Base-by-base conservation (phyloP, 2,329 filamentous ascomycete species). In the Pseudogymnoascus sp. region DNA sequence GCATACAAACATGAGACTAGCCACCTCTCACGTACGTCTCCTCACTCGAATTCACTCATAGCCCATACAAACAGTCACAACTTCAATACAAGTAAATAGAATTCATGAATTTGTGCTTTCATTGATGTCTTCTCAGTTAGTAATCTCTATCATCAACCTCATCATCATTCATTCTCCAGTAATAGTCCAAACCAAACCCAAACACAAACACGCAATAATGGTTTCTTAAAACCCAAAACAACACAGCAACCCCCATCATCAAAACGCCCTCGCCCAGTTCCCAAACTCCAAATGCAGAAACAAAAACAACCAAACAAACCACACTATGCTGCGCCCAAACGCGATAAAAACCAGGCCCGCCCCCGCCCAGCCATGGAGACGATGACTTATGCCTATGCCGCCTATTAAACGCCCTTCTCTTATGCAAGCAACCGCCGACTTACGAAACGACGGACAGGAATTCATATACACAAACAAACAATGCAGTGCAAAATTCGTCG, bases 61-160 rank as follows among this genome's bases (percentile, higher is more conserved):
- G 25, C 4, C n/a, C 25, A 31, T 4, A 56, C 28, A 31, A 31
- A 40, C 38, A 40, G 18, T 47, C 42, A 47, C 42, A 14, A 25
- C 11, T 47, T 47, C 12, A 23, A 60, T 11, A 42, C 7, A 60
- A 42, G 33, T 11, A 60, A 56, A 33, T 4, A 56, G 25, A 38
- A 18, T 35, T 60, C 18, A 60, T 60, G 59, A 60, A 60, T 42
- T 40, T 60, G 37, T 60, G 47, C 47, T 56, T 60, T 60, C 59
- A 60, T 60, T 60, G 59, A 60, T 38, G 33, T 37, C 33, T 60
- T 60, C 59, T 23, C 59, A 28, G 59, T 60, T 60, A 60, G 59
- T 60, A 60, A 5, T 60, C 21, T 60, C 59, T 25, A 60, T 60
- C 59, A 60, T 60, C 59, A 60, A 60, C 59, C 59, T 40, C 59